Evolutionary conservation across 106 monocot genomes (phyloP).

Genomic region (Alisma plantagoaquatica): DNA sequence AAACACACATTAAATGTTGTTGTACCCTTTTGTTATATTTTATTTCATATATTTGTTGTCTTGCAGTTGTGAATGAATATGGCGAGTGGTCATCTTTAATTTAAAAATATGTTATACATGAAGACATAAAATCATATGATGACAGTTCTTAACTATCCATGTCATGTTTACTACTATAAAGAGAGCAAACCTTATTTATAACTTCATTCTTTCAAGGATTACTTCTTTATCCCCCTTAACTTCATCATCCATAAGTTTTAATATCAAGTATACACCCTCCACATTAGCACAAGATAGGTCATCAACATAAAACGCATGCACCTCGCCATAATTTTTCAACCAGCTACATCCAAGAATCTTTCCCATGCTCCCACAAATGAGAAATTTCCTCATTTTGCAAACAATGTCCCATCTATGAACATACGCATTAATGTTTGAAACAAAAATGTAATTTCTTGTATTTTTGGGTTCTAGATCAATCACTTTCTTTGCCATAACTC

Average conservation of each 20-base stretch:
- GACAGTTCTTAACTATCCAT: no score
- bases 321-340: constrained; percentile 18
- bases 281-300: constrained; percentile 14
- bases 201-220: no score
- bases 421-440: constrained; percentile 26
- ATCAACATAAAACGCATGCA: constrained; percentile 23
- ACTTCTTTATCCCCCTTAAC: constrained; percentile 11
- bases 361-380: constrained; percentile 11
- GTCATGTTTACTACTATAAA: no score
- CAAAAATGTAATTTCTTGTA: constrained; percentile 14
- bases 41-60: no score
- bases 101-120: no score
- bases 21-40: no score
- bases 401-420: constrained; percentile 20
- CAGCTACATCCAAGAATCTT: constrained; percentile 21
- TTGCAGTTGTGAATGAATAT: no score
- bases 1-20: no score
- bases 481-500: constrained; percentile 12
- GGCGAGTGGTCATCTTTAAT: no score
- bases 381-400: constrained; percentile 23
- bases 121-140: no score
- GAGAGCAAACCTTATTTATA: no score
- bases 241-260: constrained; percentile 13
- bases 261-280: constrained; percentile 14
- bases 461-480: constrained; percentile 19